Evolutionary conservation across 108 stramenopile species (phyloP).

Genomic region (Cyclotella sp.): DNA sequence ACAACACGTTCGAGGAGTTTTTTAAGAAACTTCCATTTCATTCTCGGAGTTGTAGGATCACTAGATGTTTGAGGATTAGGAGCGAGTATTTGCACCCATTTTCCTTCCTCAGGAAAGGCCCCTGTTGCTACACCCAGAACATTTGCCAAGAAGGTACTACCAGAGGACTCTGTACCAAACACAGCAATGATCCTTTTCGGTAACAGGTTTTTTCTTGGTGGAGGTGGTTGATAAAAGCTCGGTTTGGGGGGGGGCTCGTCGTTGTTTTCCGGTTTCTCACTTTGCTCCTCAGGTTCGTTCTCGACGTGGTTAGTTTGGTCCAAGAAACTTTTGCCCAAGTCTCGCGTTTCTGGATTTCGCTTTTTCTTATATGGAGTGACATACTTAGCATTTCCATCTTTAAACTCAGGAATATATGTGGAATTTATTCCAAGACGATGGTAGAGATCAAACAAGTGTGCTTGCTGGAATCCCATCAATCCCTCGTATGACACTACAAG

Average conservation of each 20-base stretch:
- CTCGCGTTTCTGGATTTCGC: background rate
- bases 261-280: background rate
- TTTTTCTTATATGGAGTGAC: slow-evolving; percentile 10
- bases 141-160: slow-evolving; percentile 44
- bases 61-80: background rate
- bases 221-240: slow-evolving; percentile 5
- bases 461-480: slow-evolving; percentile 34
- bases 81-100: slow-evolving; percentile 15
- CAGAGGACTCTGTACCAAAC: slow-evolving; percentile 45
- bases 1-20: background rate
- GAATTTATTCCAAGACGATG: slow-evolving; percentile 42
- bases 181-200: slow-evolving; percentile 41
- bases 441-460: slow-evolving; percentile 45
- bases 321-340: background rate
- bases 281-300: background rate
- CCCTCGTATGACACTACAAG: slow-evolving; percentile 52
- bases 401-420: slow-evolving; percentile 36
- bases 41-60: background rate
- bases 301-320: background rate
- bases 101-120: slow-evolving; percentile 27
- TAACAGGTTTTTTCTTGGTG: slow-evolving; percentile 25
- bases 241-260: slow-evolving; percentile 11
- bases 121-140: slow-evolving; percentile 33
- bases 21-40: slow-evolving; percentile 14
- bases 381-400: slow-evolving; percentile 41